A percentile compares a stretch with the other conserved stretches of the same genome.
Evolutionary conservation across 2,329 filamentous ascomycete species (phyloP).

Genomic region (Fusarium duplospermum): DNA sequence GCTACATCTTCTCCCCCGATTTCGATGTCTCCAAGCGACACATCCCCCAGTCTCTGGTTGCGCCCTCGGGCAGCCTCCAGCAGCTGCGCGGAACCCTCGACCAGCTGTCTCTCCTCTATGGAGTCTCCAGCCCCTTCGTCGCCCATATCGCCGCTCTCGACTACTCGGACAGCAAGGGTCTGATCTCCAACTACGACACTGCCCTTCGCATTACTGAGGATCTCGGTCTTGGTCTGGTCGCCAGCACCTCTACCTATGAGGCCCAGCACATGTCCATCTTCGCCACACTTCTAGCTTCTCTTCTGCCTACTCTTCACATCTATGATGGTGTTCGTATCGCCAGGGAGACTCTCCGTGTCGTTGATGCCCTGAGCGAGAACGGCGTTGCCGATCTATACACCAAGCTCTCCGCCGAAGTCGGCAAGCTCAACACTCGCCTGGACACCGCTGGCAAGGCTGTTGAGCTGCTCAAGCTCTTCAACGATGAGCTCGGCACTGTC

Average conservation of each 20-base stretch:
- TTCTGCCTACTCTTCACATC: constrained; percentile 86
- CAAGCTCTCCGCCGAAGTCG: constrained; percentile 70
- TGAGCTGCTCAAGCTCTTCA: constrained; percentile 79
- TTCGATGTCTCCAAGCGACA: constrained; percentile 92
- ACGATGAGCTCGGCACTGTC: constrained; percentile 91
- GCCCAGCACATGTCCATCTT: constrained; percentile 96
- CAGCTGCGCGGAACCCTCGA: constrained; percentile 87
- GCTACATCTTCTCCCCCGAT: constrained; percentile 98
- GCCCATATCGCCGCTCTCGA: constrained; percentile 93
- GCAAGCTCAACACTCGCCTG: constrained; percentile 74
- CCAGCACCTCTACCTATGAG: constrained; percentile 89
- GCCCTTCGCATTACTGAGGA: constrained; percentile 88
- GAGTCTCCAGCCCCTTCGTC: constrained; percentile 91
- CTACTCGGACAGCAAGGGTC: constrained; percentile 75
- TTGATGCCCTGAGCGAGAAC: constrained; percentile 81
- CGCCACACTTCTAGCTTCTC: constrained; percentile 80
- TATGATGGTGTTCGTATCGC: constrained; percentile 89
- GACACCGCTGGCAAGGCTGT: constrained; percentile 79
- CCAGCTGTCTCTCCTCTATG: constrained; percentile 91
- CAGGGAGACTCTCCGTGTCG: constrained; percentile 83
- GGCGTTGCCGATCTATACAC: constrained; percentile 77
- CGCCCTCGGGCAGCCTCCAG: constrained; percentile 83
- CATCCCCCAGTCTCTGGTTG: constrained; percentile 90
- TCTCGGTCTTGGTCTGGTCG: constrained; percentile 85
- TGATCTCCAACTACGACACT: constrained; percentile 88